phyloP scores from a whole-genome alignment of 495 filamentous ascomycete genomes.

The Neurospora sp. region DNA sequence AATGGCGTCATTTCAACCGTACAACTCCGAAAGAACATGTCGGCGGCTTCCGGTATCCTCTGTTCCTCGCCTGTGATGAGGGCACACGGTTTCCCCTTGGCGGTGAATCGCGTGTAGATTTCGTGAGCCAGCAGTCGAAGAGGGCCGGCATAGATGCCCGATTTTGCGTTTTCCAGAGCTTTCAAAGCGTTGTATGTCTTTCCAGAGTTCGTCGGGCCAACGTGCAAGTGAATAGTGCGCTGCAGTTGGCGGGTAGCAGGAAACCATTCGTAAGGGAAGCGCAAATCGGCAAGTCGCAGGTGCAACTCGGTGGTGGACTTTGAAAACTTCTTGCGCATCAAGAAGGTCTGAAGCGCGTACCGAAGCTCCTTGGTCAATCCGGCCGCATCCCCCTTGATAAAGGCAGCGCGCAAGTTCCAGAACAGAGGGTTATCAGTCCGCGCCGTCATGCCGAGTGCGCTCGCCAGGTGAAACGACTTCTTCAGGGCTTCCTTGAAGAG shows the following conservation, averaged over 20 bases:
- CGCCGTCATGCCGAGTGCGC: constrained; percentile 14
- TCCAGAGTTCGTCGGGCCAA: constrained; percentile 95
- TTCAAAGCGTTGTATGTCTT: constrained; percentile 95
- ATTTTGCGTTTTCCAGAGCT: constrained; percentile 62
- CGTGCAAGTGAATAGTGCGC: constrained; percentile 81
- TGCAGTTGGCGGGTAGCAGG: constrained; percentile 67
- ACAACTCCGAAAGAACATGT: constrained; percentile 58
- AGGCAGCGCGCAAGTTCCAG: constrained; percentile 47
- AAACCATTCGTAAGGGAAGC: constrained; percentile 86
- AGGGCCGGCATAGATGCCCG: constrained; percentile 85
- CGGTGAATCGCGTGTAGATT: constrained; percentile 71
- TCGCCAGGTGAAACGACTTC: constrained; percentile 26
- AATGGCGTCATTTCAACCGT: constrained; percentile 95
- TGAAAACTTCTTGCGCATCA: constrained; percentile 25
- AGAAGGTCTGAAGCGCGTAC: constrained; percentile 49
- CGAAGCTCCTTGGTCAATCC: constrained; percentile 48
- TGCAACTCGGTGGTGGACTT: constrained; percentile 39
- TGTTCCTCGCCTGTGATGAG: constrained; percentile 90
- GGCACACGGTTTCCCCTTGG: constrained; percentile 61
- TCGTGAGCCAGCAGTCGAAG: constrained; percentile 88
- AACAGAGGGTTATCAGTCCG: constrained; percentile 38
- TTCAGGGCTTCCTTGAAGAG: constrained; percentile 28
- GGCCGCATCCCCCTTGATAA: constrained; percentile 32
- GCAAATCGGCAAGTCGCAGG: constrained; percentile 60
- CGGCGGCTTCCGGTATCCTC: constrained; percentile 40